phyloP scores from a whole-genome alignment of 441 rosid genomes.

The Metrosideros polymorpha region DNA sequence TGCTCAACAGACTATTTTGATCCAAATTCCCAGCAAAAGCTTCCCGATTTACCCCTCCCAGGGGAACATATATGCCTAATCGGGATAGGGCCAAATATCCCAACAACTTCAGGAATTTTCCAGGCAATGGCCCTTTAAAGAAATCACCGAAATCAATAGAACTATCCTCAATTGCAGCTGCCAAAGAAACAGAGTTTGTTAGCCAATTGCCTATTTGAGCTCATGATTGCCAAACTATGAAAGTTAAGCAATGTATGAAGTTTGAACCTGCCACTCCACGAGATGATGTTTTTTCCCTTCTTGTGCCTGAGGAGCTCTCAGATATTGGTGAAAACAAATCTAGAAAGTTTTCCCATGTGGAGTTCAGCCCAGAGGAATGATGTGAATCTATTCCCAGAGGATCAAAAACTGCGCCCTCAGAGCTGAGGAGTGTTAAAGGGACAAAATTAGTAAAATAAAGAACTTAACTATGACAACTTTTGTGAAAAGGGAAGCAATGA shows the following conservation, averaged over 20 bases:
- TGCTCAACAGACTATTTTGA: conserved; percentile 81
- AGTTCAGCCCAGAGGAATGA: conserved; percentile 28
- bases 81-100: conserved; percentile 84
- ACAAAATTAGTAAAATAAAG: conserved; percentile 6
- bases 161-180: conserved; percentile 99
- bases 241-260: background rate
- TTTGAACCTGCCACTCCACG: conserved; percentile 80
- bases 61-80: conserved; percentile 87
- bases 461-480: background rate
- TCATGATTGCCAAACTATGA: background rate
- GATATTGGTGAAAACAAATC: conserved; percentile 42
- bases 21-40: conserved; percentile 92
- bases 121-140: conserved; percentile 89
- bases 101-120: conserved; percentile 84
- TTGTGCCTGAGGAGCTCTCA: conserved; percentile 56
- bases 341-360: conserved; percentile 48
- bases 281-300: conserved; percentile 55
- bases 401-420: conserved; percentile 53
- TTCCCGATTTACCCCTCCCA: conserved; percentile 89
- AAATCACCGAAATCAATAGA: conserved; percentile 97
- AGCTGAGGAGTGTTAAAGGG: conserved; percentile 32
- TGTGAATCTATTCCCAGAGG: conserved; percentile 75
- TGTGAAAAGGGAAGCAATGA: background rate
- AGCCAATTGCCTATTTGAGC: background rate
- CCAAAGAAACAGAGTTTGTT: conserved; percentile 18